Conservation (phyloP, 345 rosid genomes). For the Erucastrum elatum region DNA sequence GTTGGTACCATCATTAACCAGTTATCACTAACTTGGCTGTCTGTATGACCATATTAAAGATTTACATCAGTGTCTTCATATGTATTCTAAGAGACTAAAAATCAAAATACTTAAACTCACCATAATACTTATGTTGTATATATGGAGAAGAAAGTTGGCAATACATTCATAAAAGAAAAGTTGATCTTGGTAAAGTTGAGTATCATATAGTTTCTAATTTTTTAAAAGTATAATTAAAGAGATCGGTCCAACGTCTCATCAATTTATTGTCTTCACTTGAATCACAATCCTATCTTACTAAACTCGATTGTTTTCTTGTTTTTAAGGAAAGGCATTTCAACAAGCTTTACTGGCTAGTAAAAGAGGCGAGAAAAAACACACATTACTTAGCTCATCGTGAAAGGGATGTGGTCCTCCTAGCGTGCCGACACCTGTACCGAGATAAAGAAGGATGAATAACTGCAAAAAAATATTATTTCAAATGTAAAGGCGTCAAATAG, state of each 20-base stretch:
- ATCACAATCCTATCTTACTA: not conserved
- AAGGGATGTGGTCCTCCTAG: constrained; percentile 37
- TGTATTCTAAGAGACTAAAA: too few species aligned
- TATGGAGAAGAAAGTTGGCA: not conserved
- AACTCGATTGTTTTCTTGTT: not conserved
- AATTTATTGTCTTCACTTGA: too few species aligned
- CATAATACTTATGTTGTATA: not conserved
- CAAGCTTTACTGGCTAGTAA: not conserved
- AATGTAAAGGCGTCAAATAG: constrained; percentile 21
- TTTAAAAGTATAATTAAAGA: too few species aligned
- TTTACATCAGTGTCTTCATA: too few species aligned
- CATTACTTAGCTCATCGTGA: constrained; percentile 14
- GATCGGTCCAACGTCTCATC: too few species aligned
- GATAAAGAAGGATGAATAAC: constrained; percentile 10
- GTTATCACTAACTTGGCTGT: too few species aligned
- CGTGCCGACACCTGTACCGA: constrained; percentile 43
- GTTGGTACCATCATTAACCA: too few species aligned
- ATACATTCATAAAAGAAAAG: not conserved
- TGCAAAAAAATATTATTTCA: not conserved
- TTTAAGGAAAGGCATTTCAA: not conserved
- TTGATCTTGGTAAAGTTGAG: not conserved
- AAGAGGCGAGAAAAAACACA: not conserved
- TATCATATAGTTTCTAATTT: too few species aligned
- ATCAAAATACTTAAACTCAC: not conserved
- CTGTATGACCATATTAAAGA: too few species aligned